A percentile compares a stretch with the other conserved stretches of the same genome.
These are phyloP conservation scores for Dissophora globulifera DNA, from an alignment of 192 early-diverging fungal genomes.

Conservation along the genomic window DNA sequence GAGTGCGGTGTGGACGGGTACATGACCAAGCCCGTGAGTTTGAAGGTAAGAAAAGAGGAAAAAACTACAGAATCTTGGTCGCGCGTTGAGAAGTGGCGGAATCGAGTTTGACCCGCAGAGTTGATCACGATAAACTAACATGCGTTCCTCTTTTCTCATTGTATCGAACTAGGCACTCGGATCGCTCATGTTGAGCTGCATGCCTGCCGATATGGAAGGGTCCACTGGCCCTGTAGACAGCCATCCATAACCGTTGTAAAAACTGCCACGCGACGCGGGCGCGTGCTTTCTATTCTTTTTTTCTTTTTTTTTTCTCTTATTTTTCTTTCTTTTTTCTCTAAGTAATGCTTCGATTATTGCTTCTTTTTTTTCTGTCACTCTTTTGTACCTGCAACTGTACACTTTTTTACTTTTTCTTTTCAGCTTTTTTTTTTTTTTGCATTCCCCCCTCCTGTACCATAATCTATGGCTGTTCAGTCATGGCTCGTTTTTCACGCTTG, in stretches of 20 bases:
- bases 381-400: slow-evolving; percentile 2
- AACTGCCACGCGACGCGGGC: too few relatives aligned
- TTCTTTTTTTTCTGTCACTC: neutral
- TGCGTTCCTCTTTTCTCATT: neutral
- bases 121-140: neutral
- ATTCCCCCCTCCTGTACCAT: neutral
- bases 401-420: neutral
- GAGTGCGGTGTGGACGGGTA: slow-evolving; percentile 59
- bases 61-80: too few relatives aligned
- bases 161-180: slow-evolving; percentile 14
- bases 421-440: neutral
- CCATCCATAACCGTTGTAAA: too few relatives aligned
- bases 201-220: slow-evolving; percentile 3
- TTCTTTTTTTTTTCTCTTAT: neutral
- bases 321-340: neutral
- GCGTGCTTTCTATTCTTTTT: slow-evolving; percentile 7
- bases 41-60: slow-evolving; percentile 48
- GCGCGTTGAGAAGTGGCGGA: too few relatives aligned
- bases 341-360: neutral
- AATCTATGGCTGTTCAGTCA: too few relatives aligned
- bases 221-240: neutral
- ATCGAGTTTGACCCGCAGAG: too few relatives aligned
- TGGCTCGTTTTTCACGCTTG: too few relatives aligned
- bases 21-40: slow-evolving; percentile 59
- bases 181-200: slow-evolving; percentile 16